Conservation (phyloP, 129 eudicot genomes). For the Flaveria brownii region DNA sequence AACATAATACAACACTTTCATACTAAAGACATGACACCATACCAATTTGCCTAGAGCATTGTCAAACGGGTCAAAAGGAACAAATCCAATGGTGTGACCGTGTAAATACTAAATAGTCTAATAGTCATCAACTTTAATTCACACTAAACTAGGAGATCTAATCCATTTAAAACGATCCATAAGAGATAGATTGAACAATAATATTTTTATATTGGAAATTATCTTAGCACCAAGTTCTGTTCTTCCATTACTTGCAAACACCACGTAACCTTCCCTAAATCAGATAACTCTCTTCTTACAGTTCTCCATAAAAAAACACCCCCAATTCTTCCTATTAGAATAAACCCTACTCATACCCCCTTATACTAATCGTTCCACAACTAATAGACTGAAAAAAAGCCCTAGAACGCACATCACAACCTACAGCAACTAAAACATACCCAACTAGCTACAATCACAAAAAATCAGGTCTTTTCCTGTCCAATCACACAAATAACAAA, state of each 20-base stretch:
- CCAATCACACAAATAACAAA: slow-evolving; percentile 9
- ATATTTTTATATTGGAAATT: neutral
- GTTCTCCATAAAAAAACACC: neutral
- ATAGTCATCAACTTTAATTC: neutral
- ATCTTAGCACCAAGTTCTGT: slow-evolving; percentile 10
- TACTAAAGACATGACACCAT: neutral
- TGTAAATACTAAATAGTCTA: neutral
- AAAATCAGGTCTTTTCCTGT: neutral
- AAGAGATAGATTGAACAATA: neutral
- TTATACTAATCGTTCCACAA: slow-evolving; percentile 15
- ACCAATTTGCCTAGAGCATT: neutral
- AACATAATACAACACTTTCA: too few relatives aligned
- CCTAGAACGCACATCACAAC: slow-evolving; percentile 18
- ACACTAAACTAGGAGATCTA: slow-evolving; percentile 8
- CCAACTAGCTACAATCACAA: neutral
- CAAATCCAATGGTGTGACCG: neutral
- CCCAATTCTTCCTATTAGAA: neutral
- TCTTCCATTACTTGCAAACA: slow-evolving; percentile 14
- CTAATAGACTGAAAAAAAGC: slow-evolving; percentile 4
- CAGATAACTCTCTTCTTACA: neutral
- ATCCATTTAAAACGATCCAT: slow-evolving; percentile 25
- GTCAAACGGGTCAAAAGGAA: neutral
- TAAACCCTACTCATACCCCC: slow-evolving; percentile 6
- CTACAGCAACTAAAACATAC: neutral
- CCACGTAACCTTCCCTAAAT: neutral